phyloP scores from a whole-genome alignment of 495 filamentous ascomycete species.

The Aspergillus wentii region DNA sequence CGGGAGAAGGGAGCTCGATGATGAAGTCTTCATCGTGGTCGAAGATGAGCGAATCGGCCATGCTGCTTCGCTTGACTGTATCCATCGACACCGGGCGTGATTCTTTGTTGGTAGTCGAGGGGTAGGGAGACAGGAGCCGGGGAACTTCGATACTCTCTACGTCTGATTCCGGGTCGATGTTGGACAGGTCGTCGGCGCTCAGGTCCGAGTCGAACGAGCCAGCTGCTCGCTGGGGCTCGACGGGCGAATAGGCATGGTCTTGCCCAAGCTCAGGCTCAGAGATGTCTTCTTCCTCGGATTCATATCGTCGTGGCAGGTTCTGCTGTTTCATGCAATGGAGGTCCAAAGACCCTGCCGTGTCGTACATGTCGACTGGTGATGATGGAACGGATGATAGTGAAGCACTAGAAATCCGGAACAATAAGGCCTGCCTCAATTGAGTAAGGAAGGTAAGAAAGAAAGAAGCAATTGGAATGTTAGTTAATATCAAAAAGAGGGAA shows the following conservation, averaged over 20 bases:
- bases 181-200: constrained; percentile 27
- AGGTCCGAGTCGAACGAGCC: constrained; percentile 25
- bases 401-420: too few relatives aligned
- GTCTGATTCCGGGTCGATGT: constrained; percentile 20
- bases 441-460: background rate
- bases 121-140: constrained; percentile 17
- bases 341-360: constrained; percentile 19
- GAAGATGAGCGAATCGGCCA: constrained; percentile 30
- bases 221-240: constrained; percentile 20
- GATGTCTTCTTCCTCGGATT: constrained; percentile 41
- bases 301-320: constrained; percentile 33
- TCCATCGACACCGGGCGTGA: constrained; percentile 36
- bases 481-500: background rate
- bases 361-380: constrained; percentile 22
- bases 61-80: constrained; percentile 38
- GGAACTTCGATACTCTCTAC: constrained; percentile 14
- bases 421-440: too few relatives aligned
- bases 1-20: constrained; percentile 33
- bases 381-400: background rate
- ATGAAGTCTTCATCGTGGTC: constrained; percentile 33
- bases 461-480: background rate
- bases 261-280: constrained; percentile 37
- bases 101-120: constrained; percentile 14
- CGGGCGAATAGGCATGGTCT: constrained; percentile 29
- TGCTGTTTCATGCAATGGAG: constrained; percentile 34